Conservation (phyloP, 176 grass and related monocot genomes). For the Oryza brachyantha region DNA sequence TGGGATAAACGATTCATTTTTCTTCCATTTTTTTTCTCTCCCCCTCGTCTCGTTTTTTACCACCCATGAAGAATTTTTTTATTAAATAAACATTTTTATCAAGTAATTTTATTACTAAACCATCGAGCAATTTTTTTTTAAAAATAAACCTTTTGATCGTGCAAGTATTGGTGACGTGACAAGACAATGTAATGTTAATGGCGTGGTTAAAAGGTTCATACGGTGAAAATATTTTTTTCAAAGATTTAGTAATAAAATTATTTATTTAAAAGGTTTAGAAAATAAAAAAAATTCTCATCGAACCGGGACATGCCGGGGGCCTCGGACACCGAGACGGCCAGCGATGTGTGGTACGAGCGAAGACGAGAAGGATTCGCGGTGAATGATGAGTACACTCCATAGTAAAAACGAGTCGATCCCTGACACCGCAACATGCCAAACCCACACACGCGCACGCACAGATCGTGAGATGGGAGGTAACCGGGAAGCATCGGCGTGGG, state of each 20-base stretch:
- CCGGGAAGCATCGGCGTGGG: slow-evolving; percentile 21
- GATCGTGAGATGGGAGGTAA: not conserved
- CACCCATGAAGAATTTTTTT: too few relatives aligned
- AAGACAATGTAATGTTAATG: too few relatives aligned
- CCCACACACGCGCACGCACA: not conserved
- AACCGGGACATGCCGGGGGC: not conserved
- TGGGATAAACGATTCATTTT: slow-evolving; percentile 1
- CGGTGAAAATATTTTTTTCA: too few relatives aligned
- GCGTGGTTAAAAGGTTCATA: too few relatives aligned
- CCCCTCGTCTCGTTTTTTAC: not conserved
- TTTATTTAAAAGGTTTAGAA: too few relatives aligned
- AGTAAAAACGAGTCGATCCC: slow-evolving; percentile 2
- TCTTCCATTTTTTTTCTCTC: not conserved
- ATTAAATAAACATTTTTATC: too few relatives aligned
- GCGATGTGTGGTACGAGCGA: not conserved
- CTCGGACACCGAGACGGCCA: slow-evolving; percentile 18
- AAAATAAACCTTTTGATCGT: too few relatives aligned
- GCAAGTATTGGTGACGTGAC: too few relatives aligned
- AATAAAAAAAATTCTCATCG: too few relatives aligned
- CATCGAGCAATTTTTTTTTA: too few relatives aligned
- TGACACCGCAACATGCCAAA: slow-evolving; percentile 27
- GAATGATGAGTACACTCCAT: not conserved
- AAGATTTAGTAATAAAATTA: too few relatives aligned
- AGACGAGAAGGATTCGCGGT: not conserved
- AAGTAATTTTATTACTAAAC: too few relatives aligned